These are phyloP conservation scores for Gardenia jasminoides DNA, from an alignment of 257 asterid species.

Conservation along the genomic window DNA sequence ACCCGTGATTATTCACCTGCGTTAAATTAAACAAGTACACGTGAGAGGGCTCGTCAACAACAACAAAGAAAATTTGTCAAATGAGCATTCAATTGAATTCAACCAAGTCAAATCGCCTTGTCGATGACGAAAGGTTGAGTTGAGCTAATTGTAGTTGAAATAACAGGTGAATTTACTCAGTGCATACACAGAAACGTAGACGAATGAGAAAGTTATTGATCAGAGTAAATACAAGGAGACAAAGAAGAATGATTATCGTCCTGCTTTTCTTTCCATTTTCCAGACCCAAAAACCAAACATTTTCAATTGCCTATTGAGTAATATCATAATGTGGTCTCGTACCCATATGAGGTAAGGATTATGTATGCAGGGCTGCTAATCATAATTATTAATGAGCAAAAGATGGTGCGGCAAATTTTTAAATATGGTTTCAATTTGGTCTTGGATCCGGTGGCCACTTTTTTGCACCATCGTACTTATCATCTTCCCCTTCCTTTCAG, in stretches of 20 bases:
- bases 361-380: constrained; percentile 28
- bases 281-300: constrained; percentile 29
- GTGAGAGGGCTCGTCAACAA: no score
- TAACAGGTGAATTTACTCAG: not conserved
- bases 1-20: no score
- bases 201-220: not conserved
- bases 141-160: not conserved
- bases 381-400: not conserved
- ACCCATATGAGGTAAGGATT: constrained; percentile 33
- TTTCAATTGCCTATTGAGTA: constrained; percentile 44
- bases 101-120: not conserved
- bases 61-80: not conserved
- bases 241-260: constrained; percentile 35
- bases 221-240: constrained; percentile 41
- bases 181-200: not conserved
- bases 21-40: no score
- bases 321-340: constrained; percentile 55
- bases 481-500: constrained; percentile 11
- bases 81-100: not conserved
- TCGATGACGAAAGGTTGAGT: not conserved
- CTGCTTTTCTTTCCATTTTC: constrained; percentile 22
- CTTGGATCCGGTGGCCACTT: constrained; percentile 31
- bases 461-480: constrained; percentile 16
- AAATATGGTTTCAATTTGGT: constrained; percentile 7
- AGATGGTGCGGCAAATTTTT: constrained; percentile 16